Conservation (phyloP, 2,329 filamentous ascomycete genomes). For the Ceratocystis cacaofunesta region DNA sequence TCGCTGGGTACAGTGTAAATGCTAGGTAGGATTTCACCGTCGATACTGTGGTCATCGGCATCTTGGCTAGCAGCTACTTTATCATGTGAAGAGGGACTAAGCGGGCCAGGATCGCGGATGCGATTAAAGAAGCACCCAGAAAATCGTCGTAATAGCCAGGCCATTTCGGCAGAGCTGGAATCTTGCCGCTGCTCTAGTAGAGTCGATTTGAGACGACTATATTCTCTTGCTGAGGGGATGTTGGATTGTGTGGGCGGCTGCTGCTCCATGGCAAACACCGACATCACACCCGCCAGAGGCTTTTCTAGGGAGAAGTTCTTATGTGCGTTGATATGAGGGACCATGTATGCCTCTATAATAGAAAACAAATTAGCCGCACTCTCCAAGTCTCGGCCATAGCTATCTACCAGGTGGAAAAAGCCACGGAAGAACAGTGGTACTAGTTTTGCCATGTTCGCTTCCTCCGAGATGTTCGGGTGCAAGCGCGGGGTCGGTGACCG, state of each 20-base stretch:
- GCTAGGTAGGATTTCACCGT: background rate
- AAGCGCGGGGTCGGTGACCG: slow-evolving; percentile 13
- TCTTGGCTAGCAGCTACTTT: background rate
- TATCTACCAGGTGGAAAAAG: slow-evolving; percentile 11
- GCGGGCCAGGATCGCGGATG: background rate
- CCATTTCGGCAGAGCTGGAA: background rate
- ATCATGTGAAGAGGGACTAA: background rate
- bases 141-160: slow-evolving; percentile 12
- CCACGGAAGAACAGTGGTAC: slow-evolving; percentile 8
- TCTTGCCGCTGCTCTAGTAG: slow-evolving; percentile 1
- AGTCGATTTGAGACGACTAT: slow-evolving; percentile 2
- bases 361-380: background rate
- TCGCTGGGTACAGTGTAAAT: slow-evolving; percentile 3
- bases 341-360: slow-evolving; percentile 14
- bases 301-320: background rate
- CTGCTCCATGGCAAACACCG: slow-evolving; percentile 6
- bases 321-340: slow-evolving; percentile 7
- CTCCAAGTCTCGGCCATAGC: slow-evolving; percentile 12
- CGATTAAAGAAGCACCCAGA: slow-evolving; percentile 4
- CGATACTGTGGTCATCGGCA: background rate
- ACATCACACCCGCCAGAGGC: slow-evolving; percentile 1
- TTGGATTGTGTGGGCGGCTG: background rate
- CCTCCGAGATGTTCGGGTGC: slow-evolving; percentile 11
- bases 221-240: slow-evolving; percentile 4
- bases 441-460: slow-evolving; percentile 5